Base-by-base conservation (phyloP, 345 rosid species). In the Bruguiera gymnorhiza region DNA sequence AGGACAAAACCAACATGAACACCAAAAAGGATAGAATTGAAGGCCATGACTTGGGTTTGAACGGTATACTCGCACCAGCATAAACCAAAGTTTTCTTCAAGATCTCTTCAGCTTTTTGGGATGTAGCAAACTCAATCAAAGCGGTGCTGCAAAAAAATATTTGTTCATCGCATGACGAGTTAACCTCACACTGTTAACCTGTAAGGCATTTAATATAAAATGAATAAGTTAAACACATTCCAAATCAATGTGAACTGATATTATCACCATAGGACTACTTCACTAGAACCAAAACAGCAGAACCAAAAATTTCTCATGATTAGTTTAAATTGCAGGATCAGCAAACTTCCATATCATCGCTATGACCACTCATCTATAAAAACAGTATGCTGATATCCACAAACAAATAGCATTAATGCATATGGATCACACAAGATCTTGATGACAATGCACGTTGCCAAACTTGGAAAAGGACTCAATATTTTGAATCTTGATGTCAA, bases 81-180 rank as follows among this genome's bases (percentile, higher is more conserved):
- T 48, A 70, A 29, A 70, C 73, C 23, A 70, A 60, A 48, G 0
- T 51, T 61, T 61, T 39, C 66, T 62, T 60, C 66, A 50, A 52
- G 16, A 70, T 46, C 30, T 50, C 58, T 60, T 51, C 26, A 50
- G 51, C 66, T 50, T 30, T 30, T 46, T 59, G 48, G 13, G 23
- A 50, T 51, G 66, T 60, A 31, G 66, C 61, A 30, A 61, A 70
- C 73, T 70, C 66, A 30, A 70, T 54, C 73, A 70, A 70, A n/a
- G 60, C 66, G 6, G 66, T 60, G 59, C 66, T 60, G 16, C 32
- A 56, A 32, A 70, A 70, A 29, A 30, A 48, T 26, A 60, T 34
- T 48, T 61, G 66, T 30, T 58, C 18, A 26, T 50, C 48, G 18
- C 32, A 50, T 60, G 66, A n/a, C 60, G 58, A 51, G 73, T 66